Evolutionary conservation across 2,329 filamentous ascomycete genomes (phyloP).

Genomic region (Colletotrichum orbiculare): DNA sequence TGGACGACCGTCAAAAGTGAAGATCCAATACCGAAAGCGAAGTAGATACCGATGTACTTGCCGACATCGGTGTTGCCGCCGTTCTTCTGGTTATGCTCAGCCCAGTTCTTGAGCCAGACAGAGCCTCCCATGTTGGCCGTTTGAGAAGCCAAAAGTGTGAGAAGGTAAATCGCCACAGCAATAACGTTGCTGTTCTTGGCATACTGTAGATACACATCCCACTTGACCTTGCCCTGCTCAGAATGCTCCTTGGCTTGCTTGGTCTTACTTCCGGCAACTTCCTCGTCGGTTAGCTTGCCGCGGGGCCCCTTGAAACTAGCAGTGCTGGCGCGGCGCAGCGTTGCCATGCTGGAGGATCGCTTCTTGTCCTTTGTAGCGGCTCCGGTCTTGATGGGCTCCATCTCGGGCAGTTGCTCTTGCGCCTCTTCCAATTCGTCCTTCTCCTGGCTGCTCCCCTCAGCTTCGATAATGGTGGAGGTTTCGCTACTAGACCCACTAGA

Average conservation of each 20-base stretch:
- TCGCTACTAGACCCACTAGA: conserved; percentile 64
- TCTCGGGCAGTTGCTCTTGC: conserved; percentile 79
- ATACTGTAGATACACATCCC: conserved; percentile 94
- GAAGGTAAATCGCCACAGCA: conserved; percentile 83
- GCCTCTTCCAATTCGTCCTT: conserved; percentile 79
- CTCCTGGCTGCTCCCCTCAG: conserved; percentile 60
- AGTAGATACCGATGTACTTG: conserved; percentile 95
- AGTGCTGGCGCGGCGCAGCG: conserved; percentile 88
- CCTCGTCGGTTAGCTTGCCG: conserved; percentile 87
- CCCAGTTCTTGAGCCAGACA: conserved; percentile 95
- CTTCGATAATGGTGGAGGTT: conserved; percentile 67
- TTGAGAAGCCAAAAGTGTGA: conserved; percentile 83
- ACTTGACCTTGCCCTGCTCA: conserved; percentile 98
- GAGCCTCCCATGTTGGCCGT: conserved; percentile 84
- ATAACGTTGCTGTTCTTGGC: conserved; percentile 92
- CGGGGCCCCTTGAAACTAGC: conserved; percentile 89
- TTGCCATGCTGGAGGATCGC: conserved; percentile 77
- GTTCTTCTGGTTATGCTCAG: conserved; percentile 77
- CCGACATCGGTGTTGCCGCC: conserved; percentile 80
- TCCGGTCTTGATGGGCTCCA: conserved; percentile 77
- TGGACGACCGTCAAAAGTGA: conserved; percentile 88
- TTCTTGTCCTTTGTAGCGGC: conserved; percentile 61
- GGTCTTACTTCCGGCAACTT: conserved; percentile 79
- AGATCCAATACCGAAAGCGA: conserved; percentile 90
- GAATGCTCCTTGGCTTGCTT: conserved; percentile 88